Evolutionary conservation across 345 rosid species (phyloP).

Genomic region (Mercurialis annua): DNA sequence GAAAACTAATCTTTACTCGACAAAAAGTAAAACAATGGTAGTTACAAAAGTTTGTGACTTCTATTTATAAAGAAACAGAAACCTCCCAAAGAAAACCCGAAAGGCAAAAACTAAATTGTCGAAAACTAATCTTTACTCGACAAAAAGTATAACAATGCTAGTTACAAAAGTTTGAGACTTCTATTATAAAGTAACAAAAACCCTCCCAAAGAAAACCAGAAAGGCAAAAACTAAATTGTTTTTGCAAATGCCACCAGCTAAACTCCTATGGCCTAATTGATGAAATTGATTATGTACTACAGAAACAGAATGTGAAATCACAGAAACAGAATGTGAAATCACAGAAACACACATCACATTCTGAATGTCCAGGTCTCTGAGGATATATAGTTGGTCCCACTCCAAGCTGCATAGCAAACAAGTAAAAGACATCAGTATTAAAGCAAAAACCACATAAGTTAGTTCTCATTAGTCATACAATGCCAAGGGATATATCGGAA

Average conservation of each 20-base stretch:
- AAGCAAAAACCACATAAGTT: conserved; percentile 12
- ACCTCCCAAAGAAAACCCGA: not conserved
- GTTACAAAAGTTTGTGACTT: not conserved
- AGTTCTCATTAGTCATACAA: not conserved
- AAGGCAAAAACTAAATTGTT: not conserved
- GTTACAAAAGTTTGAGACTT: not conserved
- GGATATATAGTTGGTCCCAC: conserved; percentile 54
- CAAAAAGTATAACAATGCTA: not conserved
- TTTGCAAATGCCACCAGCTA: not conserved
- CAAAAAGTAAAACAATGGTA: not conserved
- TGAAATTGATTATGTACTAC: not conserved
- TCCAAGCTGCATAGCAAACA: conserved; percentile 54
- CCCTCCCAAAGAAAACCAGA: not conserved
- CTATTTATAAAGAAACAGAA: not conserved
- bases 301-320: not conserved
- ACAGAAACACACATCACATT: conserved; percentile 72
- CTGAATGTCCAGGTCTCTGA: conserved; percentile 82
- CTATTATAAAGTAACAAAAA: not conserved
- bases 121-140: not conserved
- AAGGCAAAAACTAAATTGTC: not conserved
- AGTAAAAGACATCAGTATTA: conserved; percentile 26
- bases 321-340: not conserved
- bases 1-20: not conserved
- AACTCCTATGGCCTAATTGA: not conserved
- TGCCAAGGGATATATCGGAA: not conserved